A percentile compares a stretch with the other conserved stretches of the same genome.
Conservation (phyloP, 139 green algal species). For the Chlorella sorokiniana region DNA sequence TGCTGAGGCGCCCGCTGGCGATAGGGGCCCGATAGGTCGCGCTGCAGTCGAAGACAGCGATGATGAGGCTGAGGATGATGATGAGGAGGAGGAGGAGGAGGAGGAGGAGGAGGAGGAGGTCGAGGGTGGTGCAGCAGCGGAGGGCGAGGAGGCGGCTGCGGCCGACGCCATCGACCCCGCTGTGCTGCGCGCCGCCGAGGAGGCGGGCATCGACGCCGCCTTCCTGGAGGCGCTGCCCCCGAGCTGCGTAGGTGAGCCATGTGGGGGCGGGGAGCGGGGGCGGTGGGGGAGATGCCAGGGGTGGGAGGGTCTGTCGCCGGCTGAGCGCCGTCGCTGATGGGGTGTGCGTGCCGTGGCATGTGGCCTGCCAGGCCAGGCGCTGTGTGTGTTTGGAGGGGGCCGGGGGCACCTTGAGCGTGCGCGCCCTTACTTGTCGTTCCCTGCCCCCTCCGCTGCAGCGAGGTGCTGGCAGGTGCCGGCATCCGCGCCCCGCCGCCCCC, state of each 20-base stretch:
- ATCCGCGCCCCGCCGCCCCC: constrained; percentile 18
- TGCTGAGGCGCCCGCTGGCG: neutral
- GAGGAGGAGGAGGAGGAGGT: neutral
- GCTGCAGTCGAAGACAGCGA: neutral
- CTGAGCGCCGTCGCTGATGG: no score
- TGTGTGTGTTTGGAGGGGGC: no score
- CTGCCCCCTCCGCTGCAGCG: neutral
- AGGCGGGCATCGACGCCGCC: constrained; percentile 73
- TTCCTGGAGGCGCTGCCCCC: constrained; percentile 81
- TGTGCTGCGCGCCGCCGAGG: constrained; percentile 27
- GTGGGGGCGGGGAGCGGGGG: constrained; percentile 47
- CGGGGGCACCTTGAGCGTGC: no score
- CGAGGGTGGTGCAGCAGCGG: neutral
- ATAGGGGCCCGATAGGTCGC: no score
- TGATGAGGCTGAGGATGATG: neutral
- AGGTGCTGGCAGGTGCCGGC: constrained; percentile 15
- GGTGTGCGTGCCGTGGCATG: no score
- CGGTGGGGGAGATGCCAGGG: constrained; percentile 47
- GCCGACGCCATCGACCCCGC: constrained; percentile 16
- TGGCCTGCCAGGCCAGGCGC: no score
- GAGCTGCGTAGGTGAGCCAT: constrained; percentile 53
- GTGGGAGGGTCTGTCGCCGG: neutral
- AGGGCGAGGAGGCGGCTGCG: constrained; percentile 2
- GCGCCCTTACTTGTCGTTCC: neutral
- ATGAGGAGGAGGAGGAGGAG: neutral